Evolutionary conservation across 2,329 filamentous ascomycete genomes (phyloP).

Genomic region (Aureobasidium sp.): DNA sequence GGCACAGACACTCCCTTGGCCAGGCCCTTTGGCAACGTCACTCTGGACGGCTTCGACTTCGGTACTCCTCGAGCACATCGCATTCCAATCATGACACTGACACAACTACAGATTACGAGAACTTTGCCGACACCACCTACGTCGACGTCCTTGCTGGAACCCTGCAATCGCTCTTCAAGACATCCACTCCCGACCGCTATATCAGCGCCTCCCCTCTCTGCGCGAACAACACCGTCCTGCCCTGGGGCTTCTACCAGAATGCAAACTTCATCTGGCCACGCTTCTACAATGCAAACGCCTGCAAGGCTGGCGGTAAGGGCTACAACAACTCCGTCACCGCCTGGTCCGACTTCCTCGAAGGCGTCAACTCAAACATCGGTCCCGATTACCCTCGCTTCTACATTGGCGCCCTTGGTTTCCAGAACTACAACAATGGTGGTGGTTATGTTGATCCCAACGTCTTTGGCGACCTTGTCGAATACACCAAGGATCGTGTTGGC

Average conservation of each 20-base stretch:
- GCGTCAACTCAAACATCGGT: background rate
- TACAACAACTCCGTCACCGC: conserved; percentile 3
- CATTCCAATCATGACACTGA: background rate
- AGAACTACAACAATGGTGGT: background rate
- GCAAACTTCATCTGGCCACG: conserved; percentile 12
- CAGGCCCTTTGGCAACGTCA: conserved; percentile 39
- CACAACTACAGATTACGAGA: background rate
- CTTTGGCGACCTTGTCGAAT: background rate
- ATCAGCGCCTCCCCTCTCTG: conserved; percentile 5
- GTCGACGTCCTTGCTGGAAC: background rate
- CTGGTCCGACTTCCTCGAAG: conserved; percentile 1
- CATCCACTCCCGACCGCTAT: background rate
- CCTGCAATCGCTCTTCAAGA: conserved; percentile 3
- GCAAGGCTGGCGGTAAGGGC: background rate
- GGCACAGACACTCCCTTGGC: conserved; percentile 24
- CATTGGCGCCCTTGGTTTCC: conserved; percentile 7
- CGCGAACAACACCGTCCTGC: conserved; percentile 6
- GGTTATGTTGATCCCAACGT: background rate
- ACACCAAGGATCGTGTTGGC: background rate
- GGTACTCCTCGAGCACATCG: conserved; percentile 14
- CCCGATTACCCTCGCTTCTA: conserved; percentile 1
- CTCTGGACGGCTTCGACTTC: conserved; percentile 46
- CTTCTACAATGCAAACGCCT: conserved; percentile 10
- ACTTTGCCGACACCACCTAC: background rate
- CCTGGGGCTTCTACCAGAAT: conserved; percentile 7